Evolutionary conservation across 2,329 filamentous ascomycete species (phyloP).

Genomic region (Diplocarpon rosae): DNA sequence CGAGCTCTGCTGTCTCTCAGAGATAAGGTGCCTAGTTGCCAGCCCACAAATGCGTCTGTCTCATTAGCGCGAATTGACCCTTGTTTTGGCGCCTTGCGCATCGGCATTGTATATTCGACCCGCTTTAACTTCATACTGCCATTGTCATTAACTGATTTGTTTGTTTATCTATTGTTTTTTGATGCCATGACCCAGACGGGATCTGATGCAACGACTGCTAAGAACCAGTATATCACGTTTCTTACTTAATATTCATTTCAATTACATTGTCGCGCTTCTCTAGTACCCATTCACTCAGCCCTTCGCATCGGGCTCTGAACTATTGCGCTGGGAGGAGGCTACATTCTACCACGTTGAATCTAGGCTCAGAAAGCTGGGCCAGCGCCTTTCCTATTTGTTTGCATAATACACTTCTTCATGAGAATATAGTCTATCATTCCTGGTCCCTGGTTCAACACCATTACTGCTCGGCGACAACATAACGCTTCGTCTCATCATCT

Average conservation of each 20-base stretch:
- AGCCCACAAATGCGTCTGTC: neutral
- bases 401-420: conserved; percentile 2
- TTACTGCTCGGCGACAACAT: neutral
- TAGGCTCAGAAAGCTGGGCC: too few species aligned
- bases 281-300: neutral
- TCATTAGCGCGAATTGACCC: neutral
- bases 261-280: neutral
- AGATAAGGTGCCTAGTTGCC: neutral
- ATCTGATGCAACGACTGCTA: neutral
- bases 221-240: neutral
- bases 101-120: too few species aligned
- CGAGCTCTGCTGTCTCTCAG: neutral
- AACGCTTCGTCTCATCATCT: neutral
- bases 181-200: neutral
- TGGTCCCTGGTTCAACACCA: neutral
- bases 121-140: too few species aligned
- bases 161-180: neutral
- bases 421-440: conserved; percentile 4
- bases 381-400: neutral
- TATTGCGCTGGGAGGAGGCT: conserved; percentile 7
- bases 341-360: neutral
- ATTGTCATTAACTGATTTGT: neutral
- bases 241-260: neutral
- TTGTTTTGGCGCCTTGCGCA: too few species aligned
- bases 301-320: conserved; percentile 2